phyloP scores from a whole-genome alignment of 2,329 filamentous ascomycete species.

The Aspergillus quadrilineatus region DNA sequence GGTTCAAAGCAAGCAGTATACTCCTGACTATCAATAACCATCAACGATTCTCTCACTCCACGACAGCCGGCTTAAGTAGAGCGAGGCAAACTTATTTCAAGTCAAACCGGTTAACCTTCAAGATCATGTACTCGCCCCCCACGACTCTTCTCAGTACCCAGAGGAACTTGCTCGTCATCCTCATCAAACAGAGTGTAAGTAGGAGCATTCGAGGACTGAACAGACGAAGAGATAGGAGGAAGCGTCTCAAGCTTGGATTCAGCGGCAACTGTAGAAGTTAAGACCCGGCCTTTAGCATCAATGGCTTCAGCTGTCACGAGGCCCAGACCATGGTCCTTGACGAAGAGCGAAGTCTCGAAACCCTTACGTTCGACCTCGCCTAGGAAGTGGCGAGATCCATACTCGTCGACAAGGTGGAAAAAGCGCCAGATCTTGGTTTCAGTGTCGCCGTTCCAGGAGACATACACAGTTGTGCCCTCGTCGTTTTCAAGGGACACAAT shows the following conservation, averaged over 20 bases:
- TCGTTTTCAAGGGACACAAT: constrained; percentile 34
- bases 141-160: constrained; percentile 1
- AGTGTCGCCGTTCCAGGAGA: constrained; percentile 55
- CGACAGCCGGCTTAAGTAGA: not conserved
- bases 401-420: constrained; percentile 8
- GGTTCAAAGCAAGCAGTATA: not conserved
- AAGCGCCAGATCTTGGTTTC: constrained; percentile 44
- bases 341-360: constrained; percentile 32
- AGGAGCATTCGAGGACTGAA: not conserved
- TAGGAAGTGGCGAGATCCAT: constrained; percentile 11
- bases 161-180: constrained; percentile 8
- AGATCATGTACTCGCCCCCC: constrained; percentile 16
- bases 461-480: constrained; percentile 43
- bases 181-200: constrained; percentile 3
- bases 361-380: constrained; percentile 10
- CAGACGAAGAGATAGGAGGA: constrained; percentile 10
- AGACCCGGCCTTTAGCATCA: constrained; percentile 25
- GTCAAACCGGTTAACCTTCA: constrained; percentile 17
- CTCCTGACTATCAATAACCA: not conserved
- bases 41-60: not conserved
- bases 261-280: constrained; percentile 26
- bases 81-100: not conserved
- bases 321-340: constrained; percentile 29
- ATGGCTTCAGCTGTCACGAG: constrained; percentile 44
- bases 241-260: constrained; percentile 24